Evolutionary conservation across 345 rosid species (phyloP), one percentile per base, ranked within the genome.

Genomic region (Kandelia obovata): DNA sequence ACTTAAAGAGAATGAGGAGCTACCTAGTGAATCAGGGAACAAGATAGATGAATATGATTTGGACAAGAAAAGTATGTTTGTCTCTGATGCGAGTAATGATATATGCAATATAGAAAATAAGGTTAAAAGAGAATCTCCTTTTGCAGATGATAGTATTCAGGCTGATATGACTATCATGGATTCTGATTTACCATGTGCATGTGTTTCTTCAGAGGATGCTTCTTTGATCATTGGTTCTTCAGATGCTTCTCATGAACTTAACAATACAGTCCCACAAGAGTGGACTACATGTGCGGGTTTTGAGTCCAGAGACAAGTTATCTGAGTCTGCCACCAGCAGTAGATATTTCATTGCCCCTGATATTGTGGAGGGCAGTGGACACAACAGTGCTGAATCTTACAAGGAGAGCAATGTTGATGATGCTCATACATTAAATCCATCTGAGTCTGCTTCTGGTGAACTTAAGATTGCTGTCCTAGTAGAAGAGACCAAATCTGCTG

Each of bases 201-300:
- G 53, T 47, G 55, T 17, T 61, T 6, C 75, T 30, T 63, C 30
- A 9, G 71, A 59, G 11, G 70, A 51, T 34, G 51, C 39, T 20
- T 11, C 62, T 20, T 15, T 53, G 39, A 53, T 35, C 10, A 58
- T 52, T 39, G 19, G 53, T 60, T 56, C 67, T 30, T 13, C 62
- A 64, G 64, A 70, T 69, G 75, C 70, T 66, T 78, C 82, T 59
- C 59, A 43, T 78, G 83, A 73, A 70, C 65, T 57, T 10, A 69
- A 64, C 55, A 53, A 56, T 72, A 61, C 66, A 30, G 53, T 70
- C 46, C 66, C 72, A 6, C 64, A 37, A 66, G 71, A 82, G 30
- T 71, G 57, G 67, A 72, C 66, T 70, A 27, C 63, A 55, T 61
- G 61, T 70, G 47, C 70, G 61, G 73, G 60, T 64, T 67, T 74